phyloP scores from a whole-genome alignment of 345 rosid species.

The Microcos paniculata region DNA sequence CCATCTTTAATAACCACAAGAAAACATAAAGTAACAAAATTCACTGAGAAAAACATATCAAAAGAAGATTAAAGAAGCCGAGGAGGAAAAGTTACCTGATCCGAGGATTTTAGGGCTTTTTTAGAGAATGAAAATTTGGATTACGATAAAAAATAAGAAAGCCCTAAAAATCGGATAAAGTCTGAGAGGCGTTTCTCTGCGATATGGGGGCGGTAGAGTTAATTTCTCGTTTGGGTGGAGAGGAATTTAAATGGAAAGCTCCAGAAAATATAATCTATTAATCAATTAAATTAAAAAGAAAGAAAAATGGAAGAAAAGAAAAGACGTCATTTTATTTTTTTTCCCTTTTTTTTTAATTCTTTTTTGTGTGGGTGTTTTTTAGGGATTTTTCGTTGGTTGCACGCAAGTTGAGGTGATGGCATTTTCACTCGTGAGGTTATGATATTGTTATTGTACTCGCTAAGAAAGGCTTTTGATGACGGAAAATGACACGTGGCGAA shows the following conservation, averaged over 20 bases:
- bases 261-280: not conserved
- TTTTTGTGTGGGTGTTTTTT: not conserved
- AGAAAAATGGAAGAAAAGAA: no score
- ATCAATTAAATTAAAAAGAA: not conserved
- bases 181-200: not conserved
- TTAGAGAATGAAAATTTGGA: not conserved
- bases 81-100: not conserved
- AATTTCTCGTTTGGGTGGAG: not conserved
- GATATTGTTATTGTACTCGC: not conserved
- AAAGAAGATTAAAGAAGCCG: not conserved
- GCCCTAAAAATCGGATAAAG: not conserved
- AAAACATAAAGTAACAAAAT: not conserved
- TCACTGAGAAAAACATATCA: no score
- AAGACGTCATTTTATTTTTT: not conserved
- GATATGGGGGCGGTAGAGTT: not conserved
- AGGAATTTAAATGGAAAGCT: constrained; percentile 5
- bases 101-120: constrained; percentile 6
- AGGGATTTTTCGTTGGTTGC: not conserved
- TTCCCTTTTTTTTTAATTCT: not conserved
- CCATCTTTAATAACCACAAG: not conserved
- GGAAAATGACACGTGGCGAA: not conserved
- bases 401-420: not conserved
- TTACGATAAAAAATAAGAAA: not conserved
- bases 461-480: not conserved
- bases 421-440: no score